Evolutionary conservation across 2,329 filamentous ascomycete species (phyloP), one percentile per base, ranked within the genome.

Genomic region (Diplodia scrobiculata): DNA sequence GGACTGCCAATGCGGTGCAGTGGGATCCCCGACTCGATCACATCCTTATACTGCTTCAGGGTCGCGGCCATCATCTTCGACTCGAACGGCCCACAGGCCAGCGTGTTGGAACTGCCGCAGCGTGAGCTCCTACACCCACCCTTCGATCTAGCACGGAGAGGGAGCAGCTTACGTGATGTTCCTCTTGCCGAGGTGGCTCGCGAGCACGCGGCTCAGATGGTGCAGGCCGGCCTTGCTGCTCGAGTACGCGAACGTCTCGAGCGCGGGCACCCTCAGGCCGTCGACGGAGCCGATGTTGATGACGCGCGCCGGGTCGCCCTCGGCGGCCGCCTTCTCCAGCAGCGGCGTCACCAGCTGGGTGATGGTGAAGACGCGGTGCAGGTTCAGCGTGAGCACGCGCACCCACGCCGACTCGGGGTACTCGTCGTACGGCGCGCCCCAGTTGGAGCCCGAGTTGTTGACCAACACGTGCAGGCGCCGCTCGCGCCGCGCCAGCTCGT

Each of bases 61-160:
- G 89, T 91, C 1, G 85, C 83, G 47, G 87, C 88, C 89, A 91
- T 91, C 84, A 91, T 89, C 72, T 87, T 89, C 19, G 87, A 88
- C 69, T 87, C 82, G 68, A 89, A 90, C 2, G 89, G 89, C 2
- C 89, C 89, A 68, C 89, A 91, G 5, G 89, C 89, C 66, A 92
- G 77, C 3, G 87, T 86, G 73, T 92, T 92, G 68, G 82, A 84
- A 29, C 63, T 65, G 1, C 32, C 25, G 5, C 7, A n/a, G 6
- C 13, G 29, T 65, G 9, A 65, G 52, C 36, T 17, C 79, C 81
- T 63, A 41, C 5, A 52, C 17, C 0, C 29, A 59, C 9, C 19
- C 36, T 32, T 11, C 14, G 25, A 19, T 7, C 3, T 14, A 17
- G 11, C 1, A 9, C 9, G 19, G 29, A 32, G 29, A 32, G 5